phyloP scores from a whole-genome alignment of 2,329 filamentous ascomycete genomes.

The Lasiodiplodia sp. region DNA sequence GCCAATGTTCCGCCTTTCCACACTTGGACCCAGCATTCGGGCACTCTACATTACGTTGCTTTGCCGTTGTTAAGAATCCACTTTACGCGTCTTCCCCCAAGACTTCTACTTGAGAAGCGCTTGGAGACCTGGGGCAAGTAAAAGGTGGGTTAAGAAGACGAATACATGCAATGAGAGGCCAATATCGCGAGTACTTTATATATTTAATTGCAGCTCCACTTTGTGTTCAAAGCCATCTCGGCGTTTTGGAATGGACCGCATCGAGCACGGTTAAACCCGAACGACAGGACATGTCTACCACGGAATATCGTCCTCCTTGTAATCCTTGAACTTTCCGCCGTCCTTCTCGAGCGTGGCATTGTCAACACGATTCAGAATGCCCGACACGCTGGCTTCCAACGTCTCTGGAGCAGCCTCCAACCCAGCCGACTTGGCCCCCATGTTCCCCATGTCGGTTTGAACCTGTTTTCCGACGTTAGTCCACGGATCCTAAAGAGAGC shows the following conservation, averaged over 20 bases:
- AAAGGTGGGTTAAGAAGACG: no score
- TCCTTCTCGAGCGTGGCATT: conserved; percentile 13
- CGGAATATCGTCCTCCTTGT: conserved; percentile 17
- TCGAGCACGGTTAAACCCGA: neutral
- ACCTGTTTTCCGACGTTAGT: conserved; percentile 11
- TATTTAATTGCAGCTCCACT: no score
- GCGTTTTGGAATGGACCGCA: neutral
- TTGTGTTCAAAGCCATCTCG: no score
- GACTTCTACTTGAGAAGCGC: no score
- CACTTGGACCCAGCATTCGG: no score
- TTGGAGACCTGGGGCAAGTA: no score
- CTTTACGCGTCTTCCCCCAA: no score
- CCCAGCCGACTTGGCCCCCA: conserved; percentile 30
- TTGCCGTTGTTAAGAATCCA: no score
- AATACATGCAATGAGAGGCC: no score
- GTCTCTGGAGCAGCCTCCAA: conserved; percentile 30
- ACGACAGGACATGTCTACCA: neutral
- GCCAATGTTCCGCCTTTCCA: no score
- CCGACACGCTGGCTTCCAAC: conserved; percentile 34
- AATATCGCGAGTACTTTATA: no score
- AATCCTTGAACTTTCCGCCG: conserved; percentile 12
- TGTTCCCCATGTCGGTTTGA: conserved; percentile 37
- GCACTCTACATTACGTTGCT: no score
- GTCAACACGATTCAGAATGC: conserved; percentile 23
- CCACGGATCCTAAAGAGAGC: neutral